These are phyloP conservation scores for Castanea crenata DNA, from an alignment of 306 rosid genomes.

Conservation along the genomic window DNA sequence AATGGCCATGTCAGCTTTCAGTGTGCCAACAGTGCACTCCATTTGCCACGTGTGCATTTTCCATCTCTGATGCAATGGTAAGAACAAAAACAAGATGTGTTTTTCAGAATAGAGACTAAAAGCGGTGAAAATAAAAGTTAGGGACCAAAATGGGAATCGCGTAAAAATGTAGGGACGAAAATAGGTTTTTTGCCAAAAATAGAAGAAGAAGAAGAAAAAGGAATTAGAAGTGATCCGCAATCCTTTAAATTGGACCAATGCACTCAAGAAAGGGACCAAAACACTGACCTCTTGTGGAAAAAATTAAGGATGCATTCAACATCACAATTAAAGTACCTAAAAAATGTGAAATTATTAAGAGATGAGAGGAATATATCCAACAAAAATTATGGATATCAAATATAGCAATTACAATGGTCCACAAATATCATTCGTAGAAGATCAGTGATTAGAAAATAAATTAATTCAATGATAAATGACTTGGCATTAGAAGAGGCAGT, in stretches of 20 bases:
- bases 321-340: conserved; percentile 98
- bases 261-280: conserved; percentile 1
- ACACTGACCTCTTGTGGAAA: conserved; percentile 68
- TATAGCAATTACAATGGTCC: not conserved
- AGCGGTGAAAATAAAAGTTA: too few relatives aligned
- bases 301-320: conserved; percentile 86
- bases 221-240: not conserved
- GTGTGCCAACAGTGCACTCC: too few relatives aligned
- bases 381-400: not conserved
- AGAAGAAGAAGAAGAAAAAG: too few relatives aligned
- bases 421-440: not conserved
- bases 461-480: not conserved
- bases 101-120: too few relatives aligned
- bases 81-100: too few relatives aligned
- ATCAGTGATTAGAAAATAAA: not conserved
- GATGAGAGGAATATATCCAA: not conserved
- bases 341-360: conserved; percentile 22
- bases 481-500: conserved; percentile 10
- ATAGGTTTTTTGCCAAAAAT: too few relatives aligned
- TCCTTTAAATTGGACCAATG: not conserved
- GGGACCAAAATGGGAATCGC: too few relatives aligned
- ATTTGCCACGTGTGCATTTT: too few relatives aligned
- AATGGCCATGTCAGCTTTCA: too few relatives aligned
- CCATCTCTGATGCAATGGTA: too few relatives aligned
- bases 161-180: too few relatives aligned